These are phyloP conservation scores for Trichoderma semiorbis DNA, from an alignment of 2,329 filamentous ascomycete species.

Conservation along the genomic window DNA sequence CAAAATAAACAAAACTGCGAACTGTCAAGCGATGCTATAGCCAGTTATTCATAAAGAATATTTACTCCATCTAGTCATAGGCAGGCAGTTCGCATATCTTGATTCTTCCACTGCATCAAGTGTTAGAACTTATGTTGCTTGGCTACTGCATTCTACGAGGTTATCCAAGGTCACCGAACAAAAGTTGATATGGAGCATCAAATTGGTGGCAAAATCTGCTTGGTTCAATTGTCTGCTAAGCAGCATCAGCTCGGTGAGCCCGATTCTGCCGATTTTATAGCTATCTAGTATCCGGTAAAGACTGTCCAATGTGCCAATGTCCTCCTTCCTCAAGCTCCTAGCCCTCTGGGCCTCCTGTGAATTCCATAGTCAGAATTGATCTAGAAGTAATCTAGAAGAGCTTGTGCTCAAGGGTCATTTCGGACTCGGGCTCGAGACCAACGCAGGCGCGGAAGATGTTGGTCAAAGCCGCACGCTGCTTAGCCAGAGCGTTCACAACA, in stretches of 20 bases:
- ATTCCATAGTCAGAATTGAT: neutral
- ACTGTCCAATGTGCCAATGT: constrained; percentile 16
- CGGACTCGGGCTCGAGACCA: constrained; percentile 92
- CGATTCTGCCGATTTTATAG: constrained; percentile 21
- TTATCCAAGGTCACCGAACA: neutral
- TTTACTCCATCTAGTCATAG: neutral
- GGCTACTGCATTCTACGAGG: neutral
- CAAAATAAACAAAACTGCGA: neutral
- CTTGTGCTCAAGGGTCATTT: constrained; percentile 99
- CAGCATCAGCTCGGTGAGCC: neutral
- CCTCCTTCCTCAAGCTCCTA: neutral
- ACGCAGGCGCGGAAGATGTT: constrained; percentile 99
- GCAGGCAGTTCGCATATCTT: neutral
- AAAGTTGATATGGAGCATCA: neutral
- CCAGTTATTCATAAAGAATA: neutral
- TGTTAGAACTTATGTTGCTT: too few species aligned
- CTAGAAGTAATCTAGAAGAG: constrained; percentile 60
- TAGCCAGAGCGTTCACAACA: constrained; percentile 90
- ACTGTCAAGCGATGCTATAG: neutral
- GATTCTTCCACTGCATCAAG: neutral
- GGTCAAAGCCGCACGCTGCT: constrained; percentile 90
- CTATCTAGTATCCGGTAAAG: constrained; percentile 20
- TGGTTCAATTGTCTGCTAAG: constrained; percentile 5
- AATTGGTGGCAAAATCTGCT: constrained; percentile 2
- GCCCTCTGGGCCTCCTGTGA: neutral